Evolutionary conservation across 2,329 filamentous ascomycete genomes (phyloP).

Genomic region (Clonostachys chloroleuca): DNA sequence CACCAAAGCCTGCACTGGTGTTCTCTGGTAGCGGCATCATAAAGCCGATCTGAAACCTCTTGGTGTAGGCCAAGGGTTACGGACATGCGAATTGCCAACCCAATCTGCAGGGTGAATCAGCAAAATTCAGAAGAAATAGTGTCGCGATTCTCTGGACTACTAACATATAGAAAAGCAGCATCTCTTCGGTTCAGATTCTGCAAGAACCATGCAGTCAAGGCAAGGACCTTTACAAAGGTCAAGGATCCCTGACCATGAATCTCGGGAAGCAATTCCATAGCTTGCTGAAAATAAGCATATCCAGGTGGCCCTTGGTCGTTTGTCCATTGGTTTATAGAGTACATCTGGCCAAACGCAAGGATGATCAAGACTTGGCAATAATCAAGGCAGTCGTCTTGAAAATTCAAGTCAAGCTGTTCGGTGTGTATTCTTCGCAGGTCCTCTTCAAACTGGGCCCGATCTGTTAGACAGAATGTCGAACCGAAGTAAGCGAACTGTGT

Average conservation of each 20-base stretch:
- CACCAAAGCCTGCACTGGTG: too few relatives aligned
- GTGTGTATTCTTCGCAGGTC: too few relatives aligned
- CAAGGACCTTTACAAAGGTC: neutral
- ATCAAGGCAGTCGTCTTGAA: neutral
- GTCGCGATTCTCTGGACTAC: constrained; percentile 11
- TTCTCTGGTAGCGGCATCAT: too few relatives aligned
- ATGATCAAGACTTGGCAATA: neutral
- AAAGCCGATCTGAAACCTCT: too few relatives aligned
- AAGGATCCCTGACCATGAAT: neutral
- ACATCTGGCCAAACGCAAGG: neutral
- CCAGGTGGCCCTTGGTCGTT: neutral
- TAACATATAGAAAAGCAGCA: neutral
- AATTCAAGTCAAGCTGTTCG: too few relatives aligned
- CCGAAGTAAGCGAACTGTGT: too few relatives aligned
- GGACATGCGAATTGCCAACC: too few relatives aligned
- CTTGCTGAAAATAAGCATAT: neutral
- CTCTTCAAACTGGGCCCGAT: too few relatives aligned
- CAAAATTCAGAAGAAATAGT: too few relatives aligned
- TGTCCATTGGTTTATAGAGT: neutral
- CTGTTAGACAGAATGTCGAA: too few relatives aligned
- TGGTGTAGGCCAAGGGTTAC: too few relatives aligned
- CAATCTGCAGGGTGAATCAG: too few relatives aligned
- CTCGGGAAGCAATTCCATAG: neutral
- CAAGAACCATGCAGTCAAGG: neutral
- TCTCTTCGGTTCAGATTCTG: constrained; percentile 28